phyloP scores from a whole-genome alignment of 345 rosid genomes.

The Fremontodendron californicum region DNA sequence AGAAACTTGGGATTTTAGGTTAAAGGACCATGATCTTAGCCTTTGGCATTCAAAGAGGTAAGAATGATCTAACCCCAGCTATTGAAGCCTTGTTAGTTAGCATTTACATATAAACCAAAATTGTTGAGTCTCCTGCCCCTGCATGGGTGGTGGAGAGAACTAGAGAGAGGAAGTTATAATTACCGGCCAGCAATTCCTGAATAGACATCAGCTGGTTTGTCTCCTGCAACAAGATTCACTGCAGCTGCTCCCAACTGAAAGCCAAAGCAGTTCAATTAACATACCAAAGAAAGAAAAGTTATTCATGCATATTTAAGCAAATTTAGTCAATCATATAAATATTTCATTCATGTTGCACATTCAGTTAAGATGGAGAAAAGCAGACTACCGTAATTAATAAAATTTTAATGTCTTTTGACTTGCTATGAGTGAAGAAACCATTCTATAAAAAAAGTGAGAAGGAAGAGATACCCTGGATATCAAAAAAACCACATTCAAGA shows the following conservation, averaged over 20 bases:
- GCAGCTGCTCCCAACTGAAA: constrained; percentile 95
- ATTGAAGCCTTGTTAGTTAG: neutral
- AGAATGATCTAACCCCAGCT: neutral
- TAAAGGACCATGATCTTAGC: neutral
- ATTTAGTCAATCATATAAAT: neutral
- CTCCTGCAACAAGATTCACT: constrained; percentile 89
- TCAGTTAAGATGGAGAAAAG: neutral
- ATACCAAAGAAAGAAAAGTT: constrained; percentile 7
- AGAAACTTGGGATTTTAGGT: neutral
- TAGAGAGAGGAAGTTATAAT: constrained; percentile 15
- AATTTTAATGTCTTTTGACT: neutral
- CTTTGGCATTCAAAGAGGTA: neutral
- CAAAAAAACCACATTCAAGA: neutral
- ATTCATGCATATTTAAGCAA: neutral
- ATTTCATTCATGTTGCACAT: neutral
- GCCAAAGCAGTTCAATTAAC: constrained; percentile 20
- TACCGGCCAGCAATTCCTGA: constrained; percentile 90
- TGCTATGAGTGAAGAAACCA: neutral
- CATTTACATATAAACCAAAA: neutral
- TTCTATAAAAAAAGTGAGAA: neutral
- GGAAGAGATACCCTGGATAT: neutral
- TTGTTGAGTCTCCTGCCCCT: neutral
- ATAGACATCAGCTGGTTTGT: constrained; percentile 93
- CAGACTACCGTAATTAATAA: neutral
- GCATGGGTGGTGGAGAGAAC: neutral